A percentile compares a stretch with the other conserved stretches of the same genome.
Evolutionary conservation across 768 basidiomycete species (phyloP).

Genomic region (Filobasidium wieringae): DNA sequence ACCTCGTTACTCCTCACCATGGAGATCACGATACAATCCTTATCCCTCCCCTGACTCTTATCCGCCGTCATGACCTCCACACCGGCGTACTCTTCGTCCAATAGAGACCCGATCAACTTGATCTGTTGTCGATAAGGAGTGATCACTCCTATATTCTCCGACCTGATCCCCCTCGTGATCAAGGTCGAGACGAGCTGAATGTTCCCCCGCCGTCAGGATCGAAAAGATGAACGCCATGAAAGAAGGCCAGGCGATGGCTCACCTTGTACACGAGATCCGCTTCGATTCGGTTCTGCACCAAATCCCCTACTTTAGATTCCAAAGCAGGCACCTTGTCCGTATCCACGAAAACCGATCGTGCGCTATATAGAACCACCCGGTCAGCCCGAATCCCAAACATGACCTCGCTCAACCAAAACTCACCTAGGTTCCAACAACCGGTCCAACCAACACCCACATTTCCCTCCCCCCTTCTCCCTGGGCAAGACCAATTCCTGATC

Average conservation of each 20-base stretch:
- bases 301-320: conserved; percentile 72
- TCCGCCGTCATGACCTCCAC: conserved; percentile 85
- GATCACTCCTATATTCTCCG: conserved; percentile 71
- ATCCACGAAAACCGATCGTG: conserved; percentile 84
- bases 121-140: conserved; percentile 91
- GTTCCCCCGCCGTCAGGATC: conserved; percentile 10
- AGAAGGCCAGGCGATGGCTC: background rate
- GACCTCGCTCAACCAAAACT: conserved; percentile 18
- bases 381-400: background rate
- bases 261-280: conserved; percentile 45
- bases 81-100: conserved; percentile 45
- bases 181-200: conserved; percentile 63
- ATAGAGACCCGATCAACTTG: conserved; percentile 63
- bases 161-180: conserved; percentile 51
- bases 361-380: conserved; percentile 42
- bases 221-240: background rate
- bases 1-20: conserved; percentile 78
- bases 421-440: conserved; percentile 55
- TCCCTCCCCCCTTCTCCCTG: conserved; percentile 39
- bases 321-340: conserved; percentile 68
- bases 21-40: conserved; percentile 85
- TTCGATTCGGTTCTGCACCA: conserved; percentile 80
- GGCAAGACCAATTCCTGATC: conserved; percentile 50
- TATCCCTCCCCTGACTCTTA: conserved; percentile 86
- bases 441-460: conserved; percentile 58